Base-by-base conservation (phyloP, 306 rosid genomes). In the Lathyrus aphaca region DNA sequence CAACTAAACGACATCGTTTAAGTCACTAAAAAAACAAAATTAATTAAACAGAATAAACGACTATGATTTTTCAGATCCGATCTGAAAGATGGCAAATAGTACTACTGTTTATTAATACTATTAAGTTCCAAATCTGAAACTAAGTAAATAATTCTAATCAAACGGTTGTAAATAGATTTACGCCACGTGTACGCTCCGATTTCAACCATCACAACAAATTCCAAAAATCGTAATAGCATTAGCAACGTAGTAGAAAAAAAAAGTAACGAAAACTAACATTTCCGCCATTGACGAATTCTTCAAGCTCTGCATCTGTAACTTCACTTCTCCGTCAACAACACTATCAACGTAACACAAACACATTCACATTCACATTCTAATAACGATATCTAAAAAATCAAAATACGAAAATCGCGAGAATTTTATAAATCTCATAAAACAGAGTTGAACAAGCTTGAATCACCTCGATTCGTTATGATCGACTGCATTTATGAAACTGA, bases 251-350 rank as follows among this genome's bases (percentile, higher is more conserved):
- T 45, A 35, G 73, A 0, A 54, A 30, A 14, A 23, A 4, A 12
- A 21, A 4, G 5, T 21, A 17, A 68, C 13, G 5, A 35, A 65
- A 51, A 77, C 94, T 62, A n/a, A 92, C 96, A 90, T 44, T 58
- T 85, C 81, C 73, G 91, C 85, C 91, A 88, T 86, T 67, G 96
- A 79, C 2, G 86, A 82, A 78, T 84, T 82, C 75, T 77, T 82
- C 73, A 75, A 85, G 85, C 88, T 87, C 68, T 67, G 73, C 73
- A 46, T 82, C 64, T 43, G 68, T 71, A 61, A 73, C 72, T 78
- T 72, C 77, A 77, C 80, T 30, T 80, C 54, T 79, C 21, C 86
- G 2, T 57, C 79, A 44, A 72, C 56, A 71, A 66, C 67, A 55
- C 96, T 89, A 82, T 35, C 44, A 65, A 2, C 68, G 29, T 8